Percentiles rank a stretch among this genome's conserved stretches.
phyloP scores from a whole-genome alignment of 2,329 filamentous ascomycete species.

The Rhinocladiella similis region DNA sequence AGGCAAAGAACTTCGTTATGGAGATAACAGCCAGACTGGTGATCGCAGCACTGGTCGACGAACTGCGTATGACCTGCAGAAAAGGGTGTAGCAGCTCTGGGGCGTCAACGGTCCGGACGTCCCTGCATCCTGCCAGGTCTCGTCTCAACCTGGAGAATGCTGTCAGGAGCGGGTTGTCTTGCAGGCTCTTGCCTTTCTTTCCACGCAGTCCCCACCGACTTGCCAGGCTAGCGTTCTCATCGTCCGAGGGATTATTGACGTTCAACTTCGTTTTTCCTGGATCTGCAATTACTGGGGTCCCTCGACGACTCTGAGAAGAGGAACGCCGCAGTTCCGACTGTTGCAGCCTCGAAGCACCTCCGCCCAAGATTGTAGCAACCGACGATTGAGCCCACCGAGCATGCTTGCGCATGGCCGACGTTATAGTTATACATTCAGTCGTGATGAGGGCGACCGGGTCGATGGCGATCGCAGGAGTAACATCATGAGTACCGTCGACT shows the following conservation, averaged over 20 bases:
- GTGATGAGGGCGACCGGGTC: conserved; percentile 92
- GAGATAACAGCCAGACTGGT: conserved; percentile 92
- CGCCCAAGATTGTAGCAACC: conserved; percentile 91
- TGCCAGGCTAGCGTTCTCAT: conserved; percentile 55
- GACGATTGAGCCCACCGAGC: conserved; percentile 94
- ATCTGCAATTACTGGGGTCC: conserved; percentile 13
- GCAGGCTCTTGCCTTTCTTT: conserved; percentile 94
- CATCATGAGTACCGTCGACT: conserved; percentile 9
- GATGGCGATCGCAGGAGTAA: conserved; percentile 63
- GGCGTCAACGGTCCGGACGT: conserved; percentile 86
- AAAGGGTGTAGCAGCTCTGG: conserved; percentile 89
- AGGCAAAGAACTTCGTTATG: conserved; percentile 94
- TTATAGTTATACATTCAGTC: conserved; percentile 98
- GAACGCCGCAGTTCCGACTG: conserved; percentile 44
- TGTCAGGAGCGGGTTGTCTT: conserved; percentile 94
- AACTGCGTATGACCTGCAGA: conserved; percentile 92
- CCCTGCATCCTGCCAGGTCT: conserved; percentile 85
- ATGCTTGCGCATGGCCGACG: conserved; percentile 97
- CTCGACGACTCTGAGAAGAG: conserved; percentile 22
- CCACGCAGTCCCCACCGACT: conserved; percentile 92
- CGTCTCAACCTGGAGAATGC: conserved; percentile 87
- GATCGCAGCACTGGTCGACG: conserved; percentile 92
- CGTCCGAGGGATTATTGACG: conserved; percentile 30
- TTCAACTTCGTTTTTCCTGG: conserved; percentile 21
- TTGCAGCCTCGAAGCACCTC: conserved; percentile 52